phyloP scores from a whole-genome alignment of 768 basidiomycete species.

The Gloeopeniophorella convolvens region DNA sequence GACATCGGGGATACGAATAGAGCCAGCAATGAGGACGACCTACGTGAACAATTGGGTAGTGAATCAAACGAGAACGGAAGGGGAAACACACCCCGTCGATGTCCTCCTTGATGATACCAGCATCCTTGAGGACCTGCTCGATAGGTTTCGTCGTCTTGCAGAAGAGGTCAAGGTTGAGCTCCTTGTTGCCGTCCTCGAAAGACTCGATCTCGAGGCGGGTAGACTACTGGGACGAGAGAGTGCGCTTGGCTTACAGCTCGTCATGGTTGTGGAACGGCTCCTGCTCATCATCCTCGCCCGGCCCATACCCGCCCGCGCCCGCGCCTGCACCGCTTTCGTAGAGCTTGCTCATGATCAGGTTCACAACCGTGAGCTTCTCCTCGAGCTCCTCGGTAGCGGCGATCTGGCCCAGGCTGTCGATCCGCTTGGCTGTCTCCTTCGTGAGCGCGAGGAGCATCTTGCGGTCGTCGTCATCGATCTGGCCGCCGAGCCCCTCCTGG shows the following conservation, averaged over 20 bases:
- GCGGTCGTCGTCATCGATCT: constrained; percentile 75
- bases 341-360: constrained; percentile 44
- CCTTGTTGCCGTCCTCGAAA: constrained; percentile 95
- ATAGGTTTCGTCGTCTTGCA: constrained; percentile 99
- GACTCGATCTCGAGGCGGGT: constrained; percentile 92
- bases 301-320: constrained; percentile 21
- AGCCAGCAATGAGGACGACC: constrained; percentile 92
- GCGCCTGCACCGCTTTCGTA: constrained; percentile 21
- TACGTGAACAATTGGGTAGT: constrained; percentile 21
- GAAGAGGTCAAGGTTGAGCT: constrained; percentile 98
- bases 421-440: constrained; percentile 90
- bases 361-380: constrained; percentile 60
- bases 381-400: constrained; percentile 86
- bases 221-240: constrained; percentile 79
- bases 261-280: constrained; percentile 37
- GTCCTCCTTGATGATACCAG: constrained; percentile 96
- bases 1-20: constrained; percentile 99
- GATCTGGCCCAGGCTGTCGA: constrained; percentile 71
- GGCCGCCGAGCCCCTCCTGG: constrained; percentile 86
- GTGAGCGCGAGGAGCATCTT: constrained; percentile 71
- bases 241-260: no score
- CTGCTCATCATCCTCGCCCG: constrained; percentile 32
- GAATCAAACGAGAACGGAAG: not conserved
- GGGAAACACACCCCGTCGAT: constrained; percentile 64
- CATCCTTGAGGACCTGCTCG: constrained; percentile 97